These are phyloP conservation scores for Takashimella koratensis DNA, from an alignment of 1,284 basidiomycete species.

Conservation along the genomic window DNA sequence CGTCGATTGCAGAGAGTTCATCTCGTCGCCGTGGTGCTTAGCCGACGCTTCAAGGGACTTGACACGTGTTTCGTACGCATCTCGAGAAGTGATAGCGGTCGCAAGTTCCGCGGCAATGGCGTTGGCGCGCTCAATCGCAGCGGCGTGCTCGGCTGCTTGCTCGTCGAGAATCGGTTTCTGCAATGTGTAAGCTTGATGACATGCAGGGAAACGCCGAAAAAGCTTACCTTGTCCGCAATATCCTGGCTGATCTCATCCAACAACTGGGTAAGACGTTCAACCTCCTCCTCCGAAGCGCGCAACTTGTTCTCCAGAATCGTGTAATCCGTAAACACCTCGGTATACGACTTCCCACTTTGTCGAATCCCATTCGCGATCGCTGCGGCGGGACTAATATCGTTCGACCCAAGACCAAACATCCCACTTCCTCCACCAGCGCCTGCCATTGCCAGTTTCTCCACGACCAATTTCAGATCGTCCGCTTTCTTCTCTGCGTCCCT, in stretches of 20 bases:
- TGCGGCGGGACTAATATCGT: constrained; percentile 69
- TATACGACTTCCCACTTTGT: constrained; percentile 57
- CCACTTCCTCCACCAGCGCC: constrained; percentile 16
- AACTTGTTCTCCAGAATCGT: constrained; percentile 78
- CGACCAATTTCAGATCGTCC: constrained; percentile 45
- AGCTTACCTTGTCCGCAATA: constrained; percentile 82
- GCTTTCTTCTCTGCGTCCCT: constrained; percentile 49
- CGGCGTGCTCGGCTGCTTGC: constrained; percentile 79
- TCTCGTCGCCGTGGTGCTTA: constrained; percentile 62
- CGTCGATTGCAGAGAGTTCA: constrained; percentile 67
- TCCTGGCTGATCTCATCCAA: constrained; percentile 55
- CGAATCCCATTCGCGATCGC: constrained; percentile 71
- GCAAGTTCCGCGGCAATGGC: constrained; percentile 77
- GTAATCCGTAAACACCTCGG: constrained; percentile 72
- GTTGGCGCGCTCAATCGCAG: constrained; percentile 68
- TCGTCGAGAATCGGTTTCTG: constrained; percentile 83
- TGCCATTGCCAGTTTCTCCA: constrained; percentile 44
- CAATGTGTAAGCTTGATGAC: neutral
- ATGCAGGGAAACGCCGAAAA: neutral
- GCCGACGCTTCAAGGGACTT: constrained; percentile 60
- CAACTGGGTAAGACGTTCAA: constrained; percentile 72
- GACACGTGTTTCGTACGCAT: constrained; percentile 27
- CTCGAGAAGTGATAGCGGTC: constrained; percentile 64
- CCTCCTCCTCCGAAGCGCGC: constrained; percentile 70
- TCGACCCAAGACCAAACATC: neutral